These are phyloP conservation scores for Blastobotrys ciferrii DNA, from an alignment of 1,139 yeast species.

Conservation along the genomic window DNA sequence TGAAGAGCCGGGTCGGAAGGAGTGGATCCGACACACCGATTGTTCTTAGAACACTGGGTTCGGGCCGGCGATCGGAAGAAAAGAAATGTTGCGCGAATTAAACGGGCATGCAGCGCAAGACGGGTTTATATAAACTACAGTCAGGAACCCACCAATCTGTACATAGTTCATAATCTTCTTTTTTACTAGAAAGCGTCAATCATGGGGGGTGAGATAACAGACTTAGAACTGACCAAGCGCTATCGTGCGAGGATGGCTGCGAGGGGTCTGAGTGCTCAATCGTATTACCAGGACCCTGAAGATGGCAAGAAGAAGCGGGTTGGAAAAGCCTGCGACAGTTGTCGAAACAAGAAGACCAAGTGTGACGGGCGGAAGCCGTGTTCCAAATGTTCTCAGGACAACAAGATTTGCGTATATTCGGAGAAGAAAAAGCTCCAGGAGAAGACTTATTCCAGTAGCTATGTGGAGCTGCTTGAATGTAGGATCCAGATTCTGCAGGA, in stretches of 20 bases:
- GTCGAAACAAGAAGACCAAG: constrained; percentile 55
- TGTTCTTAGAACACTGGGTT: neutral
- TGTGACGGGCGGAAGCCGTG: constrained; percentile 82
- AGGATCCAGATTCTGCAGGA: constrained; percentile 60
- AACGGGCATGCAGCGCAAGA: neutral
- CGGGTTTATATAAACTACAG: neutral
- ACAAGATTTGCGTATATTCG: constrained; percentile 72
- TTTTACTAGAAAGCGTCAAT: no score
- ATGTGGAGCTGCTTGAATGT: constrained; percentile 69
- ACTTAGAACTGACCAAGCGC: constrained; percentile 1
- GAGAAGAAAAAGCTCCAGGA: constrained; percentile 64
- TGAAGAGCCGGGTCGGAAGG: neutral
- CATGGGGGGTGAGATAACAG: constrained; percentile 1
- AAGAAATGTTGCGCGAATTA: neutral
- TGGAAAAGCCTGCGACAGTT: constrained; percentile 79
- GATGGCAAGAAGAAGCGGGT: constrained; percentile 56
- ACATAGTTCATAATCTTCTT: no score
- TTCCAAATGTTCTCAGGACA: constrained; percentile 62
- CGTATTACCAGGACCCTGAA: constrained; percentile 6
- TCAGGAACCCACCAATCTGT: no score
- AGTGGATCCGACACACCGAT: neutral
- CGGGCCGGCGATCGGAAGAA: neutral
- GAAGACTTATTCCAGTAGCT: constrained; percentile 60
- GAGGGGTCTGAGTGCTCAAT: neutral
- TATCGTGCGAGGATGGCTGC: neutral